Evolutionary conservation across 768 basidiomycete genomes (phyloP).

Genomic region (Leucocoprinus birnbaumii): DNA sequence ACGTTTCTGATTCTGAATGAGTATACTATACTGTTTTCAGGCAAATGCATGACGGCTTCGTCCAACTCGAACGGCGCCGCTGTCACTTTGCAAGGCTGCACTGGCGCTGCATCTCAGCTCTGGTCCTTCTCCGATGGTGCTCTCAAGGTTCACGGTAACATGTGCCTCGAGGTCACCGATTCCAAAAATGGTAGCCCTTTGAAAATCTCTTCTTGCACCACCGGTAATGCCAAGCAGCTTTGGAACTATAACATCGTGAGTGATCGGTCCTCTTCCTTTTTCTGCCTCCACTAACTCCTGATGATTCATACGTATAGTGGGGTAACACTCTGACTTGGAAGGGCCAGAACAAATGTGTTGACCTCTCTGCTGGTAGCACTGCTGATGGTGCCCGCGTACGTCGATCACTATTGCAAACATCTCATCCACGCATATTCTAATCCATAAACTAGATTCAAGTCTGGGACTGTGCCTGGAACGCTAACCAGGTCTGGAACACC

Average conservation of each 20-base stretch:
- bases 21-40: conserved; percentile 21
- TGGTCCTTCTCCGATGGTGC: conserved; percentile 44
- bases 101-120: conserved; percentile 39
- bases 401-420: neutral
- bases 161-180: conserved; percentile 46
- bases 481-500: conserved; percentile 52
- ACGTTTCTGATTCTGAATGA: too few species aligned
- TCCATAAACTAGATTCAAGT: conserved; percentile 39
- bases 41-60: conserved; percentile 49
- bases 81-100: conserved; percentile 46
- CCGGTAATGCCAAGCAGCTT: conserved; percentile 40
- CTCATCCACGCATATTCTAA: neutral
- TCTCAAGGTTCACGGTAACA: conserved; percentile 42
- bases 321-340: conserved; percentile 44
- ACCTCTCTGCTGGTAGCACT: conserved; percentile 39
- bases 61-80: conserved; percentile 45
- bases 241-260: conserved; percentile 45
- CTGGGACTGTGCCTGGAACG: conserved; percentile 39
- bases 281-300: too few species aligned
- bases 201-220: conserved; percentile 49
- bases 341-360: conserved; percentile 46
- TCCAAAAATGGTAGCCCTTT: conserved; percentile 44
- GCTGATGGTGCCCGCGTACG: conserved; percentile 40
- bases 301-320: conserved; percentile 17
- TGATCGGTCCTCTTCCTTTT: neutral